Evolutionary conservation across 441 rosid species (phyloP).

Genomic region (Jatropha podagrica): DNA sequence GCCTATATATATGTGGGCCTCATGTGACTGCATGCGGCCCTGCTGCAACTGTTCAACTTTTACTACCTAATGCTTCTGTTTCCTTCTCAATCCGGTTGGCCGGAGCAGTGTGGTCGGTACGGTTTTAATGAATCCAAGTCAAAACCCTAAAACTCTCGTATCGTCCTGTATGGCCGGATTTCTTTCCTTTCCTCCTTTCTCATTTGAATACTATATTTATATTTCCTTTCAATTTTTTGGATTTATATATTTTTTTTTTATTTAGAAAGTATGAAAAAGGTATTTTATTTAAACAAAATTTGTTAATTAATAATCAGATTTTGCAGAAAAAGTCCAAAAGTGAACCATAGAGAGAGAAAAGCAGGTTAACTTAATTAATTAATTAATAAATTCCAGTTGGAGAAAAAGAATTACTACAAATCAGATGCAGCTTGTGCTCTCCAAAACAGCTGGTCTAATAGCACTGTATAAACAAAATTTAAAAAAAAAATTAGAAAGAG

Average conservation of each 20-base stretch:
- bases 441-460: conserved; percentile 39
- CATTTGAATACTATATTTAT: too few species aligned
- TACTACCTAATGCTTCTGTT: background rate
- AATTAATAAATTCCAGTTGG: background rate
- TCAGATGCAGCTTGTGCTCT: conserved; percentile 18
- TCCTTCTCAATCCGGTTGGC: background rate
- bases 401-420: conserved; percentile 5
- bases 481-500: background rate
- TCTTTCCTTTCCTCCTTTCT: background rate
- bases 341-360: background rate
- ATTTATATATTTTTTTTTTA: too few species aligned
- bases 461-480: conserved; percentile 16
- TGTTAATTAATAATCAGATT: background rate
- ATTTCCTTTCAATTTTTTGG: too few species aligned
- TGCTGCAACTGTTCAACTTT: background rate
- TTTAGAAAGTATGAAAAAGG: too few species aligned
- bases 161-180: background rate
- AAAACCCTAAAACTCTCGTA: conserved; percentile 18
- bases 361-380: too few species aligned
- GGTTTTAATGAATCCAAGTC: conserved; percentile 14
- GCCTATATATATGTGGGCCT: conserved; percentile 10
- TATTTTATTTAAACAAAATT: too few species aligned
- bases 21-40: conserved; percentile 22
- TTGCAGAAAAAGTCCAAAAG: background rate
- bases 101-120: conserved; percentile 19